Base-by-base conservation (phyloP, 805 yeast genomes). In the Komagataella mondaviorum region DNA sequence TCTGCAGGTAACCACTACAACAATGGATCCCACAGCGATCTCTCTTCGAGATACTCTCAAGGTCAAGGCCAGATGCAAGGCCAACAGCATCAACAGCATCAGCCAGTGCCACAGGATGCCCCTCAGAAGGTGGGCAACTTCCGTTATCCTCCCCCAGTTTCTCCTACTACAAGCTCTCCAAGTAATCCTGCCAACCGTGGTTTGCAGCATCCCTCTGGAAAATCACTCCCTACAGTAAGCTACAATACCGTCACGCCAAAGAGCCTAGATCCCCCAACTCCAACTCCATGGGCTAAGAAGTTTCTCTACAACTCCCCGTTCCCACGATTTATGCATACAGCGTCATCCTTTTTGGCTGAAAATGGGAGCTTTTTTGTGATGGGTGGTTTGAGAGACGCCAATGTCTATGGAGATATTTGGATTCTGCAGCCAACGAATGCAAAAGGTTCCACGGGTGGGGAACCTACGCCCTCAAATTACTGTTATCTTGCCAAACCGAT, bases 381-480 rank as follows among this genome's bases (percentile, higher is more conserved):
- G 88, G 99, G 99, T 46, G 99, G 99, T 6, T 72, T 93, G 49
- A 84, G 90, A 61, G 96, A 90, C 51, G 87, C 88, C 52, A 83
- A 91, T 17, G 96, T 91, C 5, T 88, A 85, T 65, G 96, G 96
- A 48, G 99, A 93, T 64, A 81, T 96, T 56, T 93, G 99, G 99
- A 81, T 85, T 53, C 72, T 91, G 52, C 77, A 77, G 55, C 82
- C 87, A 2, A 67, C 63, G 47, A 64, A 66, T 5, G 54, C 59
- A 48, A 71, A 73, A 7, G 60, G 65, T 50, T 74, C 65, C 51
- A 67, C 66, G 43, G 54, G n/a, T 10, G 46, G 46, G 12, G 49
- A 22, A 12, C 12, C 23, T 30, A 14, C 14, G 6, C 39, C 39
- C 6, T 2, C 39, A 20, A 60, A 56, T 51, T 63, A 61, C 49